Evolutionary conservation across 1,284 basidiomycete genomes (phyloP).

Genomic region (Leccinum proliferum): DNA sequence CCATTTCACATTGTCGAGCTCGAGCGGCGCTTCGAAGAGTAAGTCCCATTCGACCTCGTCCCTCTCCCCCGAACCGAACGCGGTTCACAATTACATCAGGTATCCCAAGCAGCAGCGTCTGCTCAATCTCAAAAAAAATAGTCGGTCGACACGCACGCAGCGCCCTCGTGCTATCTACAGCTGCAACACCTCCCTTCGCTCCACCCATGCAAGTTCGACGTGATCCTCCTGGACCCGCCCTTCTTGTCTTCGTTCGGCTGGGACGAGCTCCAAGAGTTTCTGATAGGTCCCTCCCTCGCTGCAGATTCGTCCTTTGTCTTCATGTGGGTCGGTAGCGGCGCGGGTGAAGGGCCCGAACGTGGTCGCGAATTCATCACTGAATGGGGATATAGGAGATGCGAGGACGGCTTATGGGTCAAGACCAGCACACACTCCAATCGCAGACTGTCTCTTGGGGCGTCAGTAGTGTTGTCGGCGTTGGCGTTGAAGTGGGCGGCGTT

Average conservation of each 20-base stretch:
- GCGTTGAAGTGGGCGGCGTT: conserved; percentile 12
- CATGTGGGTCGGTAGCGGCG: conserved; percentile 93
- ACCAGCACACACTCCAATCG: conserved; percentile 70
- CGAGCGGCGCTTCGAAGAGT: too few relatives aligned
- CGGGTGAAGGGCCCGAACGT: conserved; percentile 86
- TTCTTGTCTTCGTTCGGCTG: conserved; percentile 80
- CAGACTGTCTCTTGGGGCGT: conserved; percentile 47
- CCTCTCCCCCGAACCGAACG: too few relatives aligned
- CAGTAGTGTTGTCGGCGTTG: conserved; percentile 15
- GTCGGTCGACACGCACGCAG: too few relatives aligned
- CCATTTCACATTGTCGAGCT: too few relatives aligned
- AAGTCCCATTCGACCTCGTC: too few relatives aligned
- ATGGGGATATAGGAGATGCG: conserved; percentile 96
- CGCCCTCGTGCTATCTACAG: conserved; percentile 53
- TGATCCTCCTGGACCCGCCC: conserved; percentile 90
- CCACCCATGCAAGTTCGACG: conserved; percentile 80
- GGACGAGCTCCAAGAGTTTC: conserved; percentile 78
- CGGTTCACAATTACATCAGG: too few relatives aligned
- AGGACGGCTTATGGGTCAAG: conserved; percentile 97
- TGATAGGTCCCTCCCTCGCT: conserved; percentile 71
- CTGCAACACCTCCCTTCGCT: conserved; percentile 50
- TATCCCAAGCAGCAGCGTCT: too few relatives aligned
- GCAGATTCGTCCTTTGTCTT: conserved; percentile 94
- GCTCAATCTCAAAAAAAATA: too few relatives aligned
- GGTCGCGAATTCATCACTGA: conserved; percentile 87